These are phyloP conservation scores for Schoenoplectus triqueter DNA, from an alignment of 202 grass and related monocot genomes.

Conservation along the genomic window DNA sequence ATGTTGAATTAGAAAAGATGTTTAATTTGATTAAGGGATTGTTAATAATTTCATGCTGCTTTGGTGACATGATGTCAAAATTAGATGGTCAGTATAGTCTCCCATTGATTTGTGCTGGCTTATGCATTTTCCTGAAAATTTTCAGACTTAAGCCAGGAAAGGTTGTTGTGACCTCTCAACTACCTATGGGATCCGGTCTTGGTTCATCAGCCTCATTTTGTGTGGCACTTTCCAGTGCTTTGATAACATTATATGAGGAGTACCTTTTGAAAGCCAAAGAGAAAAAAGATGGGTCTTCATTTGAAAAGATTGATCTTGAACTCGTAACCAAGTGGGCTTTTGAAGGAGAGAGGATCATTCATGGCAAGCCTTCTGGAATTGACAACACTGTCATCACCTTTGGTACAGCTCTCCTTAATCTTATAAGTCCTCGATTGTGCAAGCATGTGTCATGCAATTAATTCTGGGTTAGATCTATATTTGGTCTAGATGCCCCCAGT, in stretches of 20 bases:
- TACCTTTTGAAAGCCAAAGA: not conserved
- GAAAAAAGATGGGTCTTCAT: constrained; percentile 45
- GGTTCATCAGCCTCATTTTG: constrained; percentile 82
- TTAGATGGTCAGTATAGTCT: not conserved
- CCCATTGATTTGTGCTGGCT: not conserved
- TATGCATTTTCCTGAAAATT: not conserved
- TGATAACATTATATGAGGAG: constrained; percentile 50
- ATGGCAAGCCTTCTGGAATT: constrained; percentile 92
- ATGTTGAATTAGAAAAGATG: not conserved
- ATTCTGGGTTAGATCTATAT: not conserved
- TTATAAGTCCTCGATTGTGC: not conserved
- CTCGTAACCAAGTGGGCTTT: constrained; percentile 78
- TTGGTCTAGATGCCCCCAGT: not conserved
- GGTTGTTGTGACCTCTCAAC: constrained; percentile 61
- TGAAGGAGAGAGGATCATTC: constrained; percentile 90
- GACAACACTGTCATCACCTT: constrained; percentile 85
- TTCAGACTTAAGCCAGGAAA: constrained; percentile 67
- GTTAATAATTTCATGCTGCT: not conserved
- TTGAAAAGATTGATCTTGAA: constrained; percentile 56
- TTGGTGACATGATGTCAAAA: not conserved
- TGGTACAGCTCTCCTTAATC: constrained; percentile 47
- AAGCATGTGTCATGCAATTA: not conserved
- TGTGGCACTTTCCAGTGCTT: constrained; percentile 60
- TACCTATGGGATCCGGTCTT: constrained; percentile 71
- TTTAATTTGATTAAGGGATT: constrained; percentile 2